phyloP scores from a whole-genome alignment of 148 eudicot species.

The Fagopyrum homotropicum region DNA sequence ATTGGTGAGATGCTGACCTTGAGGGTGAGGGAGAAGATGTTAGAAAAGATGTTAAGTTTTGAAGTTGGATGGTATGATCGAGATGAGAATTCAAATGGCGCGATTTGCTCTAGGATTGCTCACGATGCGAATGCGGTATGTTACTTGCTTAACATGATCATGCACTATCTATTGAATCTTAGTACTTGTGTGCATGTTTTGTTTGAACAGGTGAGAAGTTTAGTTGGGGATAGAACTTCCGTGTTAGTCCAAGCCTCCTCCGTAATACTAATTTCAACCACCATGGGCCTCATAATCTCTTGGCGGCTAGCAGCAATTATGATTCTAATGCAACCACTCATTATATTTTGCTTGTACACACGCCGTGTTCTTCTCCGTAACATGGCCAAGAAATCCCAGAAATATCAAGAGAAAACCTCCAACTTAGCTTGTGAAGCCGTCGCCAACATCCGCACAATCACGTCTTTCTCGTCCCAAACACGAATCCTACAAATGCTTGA shows the following conservation, averaged over 20 bases:
- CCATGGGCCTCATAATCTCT: conserved; percentile 18
- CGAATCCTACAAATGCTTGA: neutral
- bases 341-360: conserved; percentile 23
- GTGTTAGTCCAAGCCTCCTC: neutral
- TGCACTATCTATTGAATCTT: neutral
- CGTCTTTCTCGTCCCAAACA: neutral
- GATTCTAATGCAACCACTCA: conserved; percentile 25
- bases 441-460: neutral
- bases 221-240: neutral
- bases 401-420: neutral
- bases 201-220: neutral
- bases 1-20: conserved; percentile 46
- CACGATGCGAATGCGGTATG: conserved; percentile 44
- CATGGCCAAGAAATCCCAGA: conserved; percentile 19
- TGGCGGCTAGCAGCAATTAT: conserved; percentile 27
- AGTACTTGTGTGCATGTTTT: neutral
- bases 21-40: conserved; percentile 39
- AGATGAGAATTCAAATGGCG: conserved; percentile 50
- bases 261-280: neutral
- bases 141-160: neutral
- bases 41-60: conserved; percentile 60
- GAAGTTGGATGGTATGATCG: conserved; percentile 81
- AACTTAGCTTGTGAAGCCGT: neutral
- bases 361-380: conserved; percentile 18
- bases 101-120: conserved; percentile 48